Base-by-base conservation (phyloP, 768 basidiomycete species). In the Psilocybe cubensis region DNA sequence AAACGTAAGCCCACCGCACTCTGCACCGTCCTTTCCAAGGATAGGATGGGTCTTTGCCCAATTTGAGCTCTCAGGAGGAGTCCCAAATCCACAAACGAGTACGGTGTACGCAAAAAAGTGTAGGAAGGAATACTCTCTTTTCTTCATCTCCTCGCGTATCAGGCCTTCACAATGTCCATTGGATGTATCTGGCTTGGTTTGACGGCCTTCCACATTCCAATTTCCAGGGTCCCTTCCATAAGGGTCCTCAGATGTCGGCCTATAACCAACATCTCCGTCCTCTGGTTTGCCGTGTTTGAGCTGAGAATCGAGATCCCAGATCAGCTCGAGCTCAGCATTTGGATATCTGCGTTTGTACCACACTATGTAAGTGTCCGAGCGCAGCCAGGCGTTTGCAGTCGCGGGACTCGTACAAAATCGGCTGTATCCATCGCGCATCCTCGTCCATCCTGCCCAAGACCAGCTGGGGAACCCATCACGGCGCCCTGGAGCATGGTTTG, bases 401-500 rank as follows among this genome's bases (percentile, higher is more conserved):
- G 9, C 23, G 14, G 14, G 11, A 10, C 20, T 20, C 14, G 7
- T 5, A 41, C 51, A 52, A 14, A 2, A 52, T 18, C 38, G 11
- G 21, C 23, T 20, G 18, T 40, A 52, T 14, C 51, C 51, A 41
- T 24, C n/a, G 14, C 24, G 21, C 12, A 52, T 40, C 33, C 38
- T 27, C 12, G 24, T 40, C 51, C 51, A 52, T 3, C 51, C 51
- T n/a, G 51, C 51, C 51, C 51, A 52, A 4, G 51, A 52, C 51
- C 51, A 52, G 38, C 51, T 52, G 21, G 51, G 51, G 28, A 52
- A 52, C 20, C 51, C 38, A 5, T 23, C 11, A 2, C 23, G 38
- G 3, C 38, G 5, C 14, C 12, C 38, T 9, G 21, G 11, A 14
- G n/a, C 28, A 6, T 40, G n/a, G 23, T 14, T 14, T 7, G 18